Evolutionary conservation across 352 stramenopile species (phyloP), one percentile per base, ranked within the genome.

Genomic region (Globisporangium radiosum): DNA sequence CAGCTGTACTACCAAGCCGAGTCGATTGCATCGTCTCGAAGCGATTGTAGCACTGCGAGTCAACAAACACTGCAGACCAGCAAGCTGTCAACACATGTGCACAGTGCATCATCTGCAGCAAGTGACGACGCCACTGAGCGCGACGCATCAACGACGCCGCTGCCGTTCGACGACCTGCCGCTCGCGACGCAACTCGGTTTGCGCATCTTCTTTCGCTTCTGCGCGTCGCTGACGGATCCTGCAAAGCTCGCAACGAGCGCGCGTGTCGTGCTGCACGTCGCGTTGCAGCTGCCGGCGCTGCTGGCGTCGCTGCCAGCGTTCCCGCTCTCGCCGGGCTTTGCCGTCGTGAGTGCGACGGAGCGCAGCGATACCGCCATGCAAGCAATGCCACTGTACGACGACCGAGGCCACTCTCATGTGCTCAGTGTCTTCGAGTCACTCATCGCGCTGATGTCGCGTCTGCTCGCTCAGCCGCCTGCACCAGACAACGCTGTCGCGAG

Each of bases 171-270:
- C 3, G 76, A 87, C 4, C 44, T 86, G 0, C 63, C 83, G 0
- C 38, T 68, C 10, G 39, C 66, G 38, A 80, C 71, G 5, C 84
- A 94, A 57, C 57, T 91, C 5, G 75, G 66, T 37, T 56, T 94
- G n/a, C 69, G 66, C 19, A 72, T 92, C 53, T 92, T 94, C 59
- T 92, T 90, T 49, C 71, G 76, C 0, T 57, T 85, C 5, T 85
- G 78, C n/a, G 63, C 68, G n/a, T 81, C 73, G 5, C 40, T 92
- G 4, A 71, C 68, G 37, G 72, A 79, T 10, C 59, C 63, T 10
- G 40, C 36, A 0, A 61, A 69, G 19, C 37, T 78, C 7, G 37
- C 25, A 10, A 47, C 43, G 0, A 84, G 77, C 44, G 59, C 49
- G 9, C 66, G 69, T 7, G 52, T 88, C 33, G 61, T 86, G 2